phyloP scores from a whole-genome alignment of 176 grass and related monocot genomes.

The Carex kokanica region DNA sequence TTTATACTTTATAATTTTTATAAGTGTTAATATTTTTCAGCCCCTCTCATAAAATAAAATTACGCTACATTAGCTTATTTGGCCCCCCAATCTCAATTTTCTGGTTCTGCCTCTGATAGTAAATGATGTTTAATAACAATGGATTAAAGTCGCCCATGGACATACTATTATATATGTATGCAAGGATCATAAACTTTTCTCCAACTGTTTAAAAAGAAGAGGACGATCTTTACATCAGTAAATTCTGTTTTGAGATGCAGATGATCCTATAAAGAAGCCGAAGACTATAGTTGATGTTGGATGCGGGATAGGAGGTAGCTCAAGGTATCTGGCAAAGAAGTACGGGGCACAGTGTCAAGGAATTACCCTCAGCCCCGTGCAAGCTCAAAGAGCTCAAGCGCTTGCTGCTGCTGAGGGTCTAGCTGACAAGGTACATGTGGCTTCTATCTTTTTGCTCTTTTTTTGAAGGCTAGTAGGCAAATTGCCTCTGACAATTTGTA shows the following conservation, averaged over 20 bases:
- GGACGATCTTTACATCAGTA: background rate
- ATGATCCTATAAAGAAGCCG: conserved; percentile 50
- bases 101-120: background rate
- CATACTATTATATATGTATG: background rate
- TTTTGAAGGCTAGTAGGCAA: too few relatives aligned
- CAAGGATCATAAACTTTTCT: background rate
- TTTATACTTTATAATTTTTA: too few relatives aligned
- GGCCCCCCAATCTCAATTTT: too few relatives aligned
- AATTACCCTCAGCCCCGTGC: conserved; percentile 88
- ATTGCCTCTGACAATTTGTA: too few relatives aligned
- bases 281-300: conserved; percentile 80
- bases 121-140: background rate
- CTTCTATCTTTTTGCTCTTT: background rate
- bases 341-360: conserved; percentile 65
- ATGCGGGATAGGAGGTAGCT: conserved; percentile 90
- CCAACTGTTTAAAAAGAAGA: background rate
- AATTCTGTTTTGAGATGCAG: conserved; percentile 26
- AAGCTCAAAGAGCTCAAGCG: conserved; percentile 69
- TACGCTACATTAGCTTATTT: too few relatives aligned
- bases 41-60: too few relatives aligned
- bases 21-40: too few relatives aligned
- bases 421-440: conserved; percentile 52
- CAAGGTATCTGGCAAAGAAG: conserved; percentile 84
- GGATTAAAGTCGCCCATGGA: background rate
- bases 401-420: conserved; percentile 53